A percentile compares a stretch with the other conserved stretches of the same genome.
Evolutionary conservation across 805 yeast species (phyloP).

Genomic region (Cephaloascus albidus): DNA sequence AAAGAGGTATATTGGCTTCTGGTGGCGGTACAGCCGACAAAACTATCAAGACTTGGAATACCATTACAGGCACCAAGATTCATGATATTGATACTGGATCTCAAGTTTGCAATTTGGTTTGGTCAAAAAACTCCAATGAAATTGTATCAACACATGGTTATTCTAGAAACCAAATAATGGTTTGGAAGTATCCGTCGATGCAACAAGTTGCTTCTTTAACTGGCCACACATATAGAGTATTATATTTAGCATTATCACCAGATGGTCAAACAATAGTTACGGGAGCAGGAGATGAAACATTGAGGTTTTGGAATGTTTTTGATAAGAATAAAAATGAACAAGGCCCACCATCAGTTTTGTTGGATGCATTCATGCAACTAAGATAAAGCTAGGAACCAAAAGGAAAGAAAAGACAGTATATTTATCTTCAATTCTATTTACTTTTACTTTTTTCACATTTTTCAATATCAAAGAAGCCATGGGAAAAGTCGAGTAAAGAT

Average conservation of each 20-base stretch:
- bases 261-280: slow-evolving; percentile 97
- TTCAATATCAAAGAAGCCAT: too few species aligned
- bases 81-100: slow-evolving; percentile 91
- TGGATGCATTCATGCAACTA: slow-evolving; percentile 69
- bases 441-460: too few species aligned
- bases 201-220: slow-evolving; percentile 88
- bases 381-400: slow-evolving; percentile 37
- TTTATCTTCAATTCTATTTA: background rate
- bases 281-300: slow-evolving; percentile 97
- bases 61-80: slow-evolving; percentile 62
- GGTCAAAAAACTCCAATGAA: slow-evolving; percentile 91
- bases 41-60: slow-evolving; percentile 86
- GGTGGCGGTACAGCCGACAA: slow-evolving; percentile 98
- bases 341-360: slow-evolving; percentile 52
- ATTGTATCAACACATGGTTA: slow-evolving; percentile 93
- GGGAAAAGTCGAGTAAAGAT: background rate
- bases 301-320: slow-evolving; percentile 92
- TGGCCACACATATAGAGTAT: slow-evolving; percentile 89
- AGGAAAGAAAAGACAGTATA: too few species aligned
- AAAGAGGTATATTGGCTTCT: slow-evolving; percentile 82
- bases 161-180: slow-evolving; percentile 78
- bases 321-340: slow-evolving; percentile 58
- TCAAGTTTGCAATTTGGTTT: slow-evolving; percentile 87
- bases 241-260: slow-evolving; percentile 83
- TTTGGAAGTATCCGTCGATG: slow-evolving; percentile 93